Conservation (phyloP, 169 alveolate genomes). For the Ichthyophthirius multifiliis region DNA sequence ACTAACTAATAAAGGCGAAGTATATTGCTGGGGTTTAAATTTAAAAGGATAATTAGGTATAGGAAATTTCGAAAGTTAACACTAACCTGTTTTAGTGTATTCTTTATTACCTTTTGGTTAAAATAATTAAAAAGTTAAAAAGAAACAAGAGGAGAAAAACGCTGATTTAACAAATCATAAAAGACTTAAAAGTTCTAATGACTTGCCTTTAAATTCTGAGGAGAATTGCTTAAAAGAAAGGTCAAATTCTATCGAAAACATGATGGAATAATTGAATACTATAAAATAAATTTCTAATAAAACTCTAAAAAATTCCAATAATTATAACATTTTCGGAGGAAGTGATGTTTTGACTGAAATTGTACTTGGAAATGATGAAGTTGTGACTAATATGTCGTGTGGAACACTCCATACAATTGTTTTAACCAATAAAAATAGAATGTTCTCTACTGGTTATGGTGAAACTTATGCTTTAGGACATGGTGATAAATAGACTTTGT, state of each 20-base stretch:
- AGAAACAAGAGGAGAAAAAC: constrained; percentile 16
- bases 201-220: constrained; percentile 15
- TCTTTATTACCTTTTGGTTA: constrained; percentile 49
- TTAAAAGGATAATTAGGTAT: constrained; percentile 71
- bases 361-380: constrained; percentile 49
- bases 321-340: neutral
- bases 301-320: neutral
- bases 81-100: constrained; percentile 52
- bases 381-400: constrained; percentile 62
- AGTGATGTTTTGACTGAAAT: constrained; percentile 21
- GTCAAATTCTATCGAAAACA: constrained; percentile 56
- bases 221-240: constrained; percentile 44
- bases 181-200: constrained; percentile 50
- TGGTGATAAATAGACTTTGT: constrained; percentile 55
- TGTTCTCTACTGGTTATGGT: constrained; percentile 80
- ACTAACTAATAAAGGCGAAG: constrained; percentile 62
- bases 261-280: constrained; percentile 39
- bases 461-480: constrained; percentile 72
- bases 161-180: constrained; percentile 34
- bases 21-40: constrained; percentile 74
- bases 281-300: constrained; percentile 5
- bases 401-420: constrained; percentile 78
- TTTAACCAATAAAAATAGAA: constrained; percentile 54
- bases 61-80: constrained; percentile 59
- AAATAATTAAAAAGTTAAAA: constrained; percentile 23